A percentile compares a stretch with the other conserved stretches of the same genome.
Evolutionary conservation across 257 asterid genomes (phyloP).

Genomic region (Solanum chmielewskii): DNA sequence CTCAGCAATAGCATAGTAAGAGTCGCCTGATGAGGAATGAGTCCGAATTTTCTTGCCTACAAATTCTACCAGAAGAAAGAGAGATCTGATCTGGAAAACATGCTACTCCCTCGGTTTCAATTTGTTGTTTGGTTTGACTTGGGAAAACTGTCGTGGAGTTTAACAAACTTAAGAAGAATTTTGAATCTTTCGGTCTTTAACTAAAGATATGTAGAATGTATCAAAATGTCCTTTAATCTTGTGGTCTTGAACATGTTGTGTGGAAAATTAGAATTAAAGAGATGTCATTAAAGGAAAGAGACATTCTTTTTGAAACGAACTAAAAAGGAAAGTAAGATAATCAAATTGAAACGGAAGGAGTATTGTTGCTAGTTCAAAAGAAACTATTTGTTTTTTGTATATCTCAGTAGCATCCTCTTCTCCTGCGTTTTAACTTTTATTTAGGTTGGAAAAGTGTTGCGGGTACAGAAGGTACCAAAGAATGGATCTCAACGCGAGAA

Average conservation of each 20-base stretch:
- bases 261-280: no score
- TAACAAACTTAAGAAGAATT: not conserved
- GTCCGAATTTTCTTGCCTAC: not conserved
- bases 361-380: not conserved
- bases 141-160: not conserved
- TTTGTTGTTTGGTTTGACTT: not conserved
- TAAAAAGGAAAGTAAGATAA: not conserved
- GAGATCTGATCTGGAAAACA: not conserved
- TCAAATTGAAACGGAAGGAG: not conserved
- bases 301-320: no score
- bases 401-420: not conserved
- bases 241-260: no score
- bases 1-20: not conserved
- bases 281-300: not conserved
- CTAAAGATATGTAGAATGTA: not conserved
- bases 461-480: conserved; percentile 61
- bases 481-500: conserved; percentile 35
- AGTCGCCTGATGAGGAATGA: not conserved
- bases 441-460: conserved; percentile 75
- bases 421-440: not conserved
- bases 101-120: not conserved
- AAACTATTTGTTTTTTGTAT: not conserved
- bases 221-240: not conserved
- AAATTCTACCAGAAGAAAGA: not conserved
- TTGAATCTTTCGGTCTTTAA: not conserved